Percentiles rank a stretch among this genome's conserved stretches.
These are phyloP conservation scores for Gloeostereum incarnatum DNA, from an alignment of 768 basidiomycete genomes.

Conservation along the genomic window DNA sequence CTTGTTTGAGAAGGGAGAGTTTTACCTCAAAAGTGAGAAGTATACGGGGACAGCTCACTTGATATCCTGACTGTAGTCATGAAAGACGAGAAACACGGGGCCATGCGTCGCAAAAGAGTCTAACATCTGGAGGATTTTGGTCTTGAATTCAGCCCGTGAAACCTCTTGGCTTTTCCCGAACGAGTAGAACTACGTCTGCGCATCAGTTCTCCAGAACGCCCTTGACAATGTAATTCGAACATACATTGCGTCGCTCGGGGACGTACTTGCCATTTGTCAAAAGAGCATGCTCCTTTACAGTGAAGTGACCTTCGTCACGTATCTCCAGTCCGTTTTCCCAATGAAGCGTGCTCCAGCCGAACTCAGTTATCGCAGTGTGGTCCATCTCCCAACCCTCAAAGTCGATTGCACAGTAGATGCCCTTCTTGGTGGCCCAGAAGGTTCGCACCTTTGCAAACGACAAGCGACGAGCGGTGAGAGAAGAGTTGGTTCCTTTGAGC, in stretches of 20 bases:
- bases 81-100: constrained; percentile 73
- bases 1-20: background rate
- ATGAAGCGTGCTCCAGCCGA: constrained; percentile 60
- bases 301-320: constrained; percentile 46
- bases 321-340: constrained; percentile 46
- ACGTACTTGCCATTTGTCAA: constrained; percentile 60
- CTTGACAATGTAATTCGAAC: constrained; percentile 2
- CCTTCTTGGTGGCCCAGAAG: constrained; percentile 52
- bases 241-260: constrained; percentile 49
- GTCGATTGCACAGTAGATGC: constrained; percentile 72
- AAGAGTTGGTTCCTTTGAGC: constrained; percentile 53
- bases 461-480: constrained; percentile 45
- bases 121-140: constrained; percentile 39
- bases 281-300: constrained; percentile 50
- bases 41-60: constrained; percentile 34
- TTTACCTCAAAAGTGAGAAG: background rate
- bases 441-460: constrained; percentile 61
- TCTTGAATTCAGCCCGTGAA: constrained; percentile 39
- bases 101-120: constrained; percentile 28
- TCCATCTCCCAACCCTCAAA: constrained; percentile 81
- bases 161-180: constrained; percentile 58
- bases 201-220: no score
- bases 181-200: constrained; percentile 50
- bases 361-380: constrained; percentile 67
- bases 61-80: constrained; percentile 70